Conservation (phyloP, 2,329 filamentous ascomycete genomes). For the Fusarium keratoplasticum region DNA sequence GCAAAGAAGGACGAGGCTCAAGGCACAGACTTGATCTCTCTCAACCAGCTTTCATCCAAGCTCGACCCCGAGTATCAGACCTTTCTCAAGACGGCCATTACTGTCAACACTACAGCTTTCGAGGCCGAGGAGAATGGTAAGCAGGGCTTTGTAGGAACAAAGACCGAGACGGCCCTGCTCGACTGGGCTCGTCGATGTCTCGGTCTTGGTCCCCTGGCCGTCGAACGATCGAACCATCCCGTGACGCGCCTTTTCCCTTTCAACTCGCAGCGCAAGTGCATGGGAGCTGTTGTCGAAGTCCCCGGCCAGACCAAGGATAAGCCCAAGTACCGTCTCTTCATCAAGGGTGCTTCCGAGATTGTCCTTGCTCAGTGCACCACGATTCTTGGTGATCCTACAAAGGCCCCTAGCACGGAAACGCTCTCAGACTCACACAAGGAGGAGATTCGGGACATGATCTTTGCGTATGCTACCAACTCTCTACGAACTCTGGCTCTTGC, state of each 20-base stretch:
- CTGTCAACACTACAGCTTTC: conserved; percentile 69
- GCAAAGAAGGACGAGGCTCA: conserved; percentile 12
- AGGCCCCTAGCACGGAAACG: conserved; percentile 2
- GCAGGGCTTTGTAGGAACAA: conserved; percentile 62
- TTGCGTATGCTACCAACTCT: conserved; percentile 71
- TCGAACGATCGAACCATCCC: conserved; percentile 59
- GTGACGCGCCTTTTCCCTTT: conserved; percentile 64
- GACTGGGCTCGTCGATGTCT: conserved; percentile 62
- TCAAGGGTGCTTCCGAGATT: conserved; percentile 70
- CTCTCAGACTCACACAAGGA: conserved; percentile 59
- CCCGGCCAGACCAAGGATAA: conserved; percentile 44
- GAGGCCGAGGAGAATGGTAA: conserved; percentile 60
- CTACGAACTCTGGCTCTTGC: conserved; percentile 79
- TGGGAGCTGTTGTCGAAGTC: conserved; percentile 65
- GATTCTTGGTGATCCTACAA: conserved; percentile 66
- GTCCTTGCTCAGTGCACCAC: conserved; percentile 60
- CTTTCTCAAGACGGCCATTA: conserved; percentile 47
- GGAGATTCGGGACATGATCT: conserved; percentile 64
- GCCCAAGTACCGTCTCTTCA: conserved; percentile 58
- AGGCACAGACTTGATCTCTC: background rate
- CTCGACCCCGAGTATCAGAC: conserved; percentile 29
- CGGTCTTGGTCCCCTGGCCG: conserved; percentile 58
- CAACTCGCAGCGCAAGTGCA: conserved; percentile 65
- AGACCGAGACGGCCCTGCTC: conserved; percentile 67
- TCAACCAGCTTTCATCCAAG: conserved; percentile 20